Percentiles rank a stretch among this genome's conserved stretches.
Evolutionary conservation across 352 stramenopile species (phyloP).

Genomic region (Globisporangium iwayamae): DNA sequence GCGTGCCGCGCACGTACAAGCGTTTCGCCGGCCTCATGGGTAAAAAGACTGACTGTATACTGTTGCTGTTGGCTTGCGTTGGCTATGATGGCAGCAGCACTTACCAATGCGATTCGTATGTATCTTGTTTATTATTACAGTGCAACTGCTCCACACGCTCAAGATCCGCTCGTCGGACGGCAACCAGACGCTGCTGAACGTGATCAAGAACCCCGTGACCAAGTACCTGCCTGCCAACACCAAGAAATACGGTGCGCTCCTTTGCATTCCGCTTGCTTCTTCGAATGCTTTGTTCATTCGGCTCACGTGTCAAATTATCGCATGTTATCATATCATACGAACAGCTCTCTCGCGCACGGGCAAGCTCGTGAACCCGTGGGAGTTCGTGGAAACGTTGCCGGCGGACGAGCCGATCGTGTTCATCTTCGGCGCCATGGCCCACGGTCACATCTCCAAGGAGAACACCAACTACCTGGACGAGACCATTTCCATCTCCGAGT

Average conservation of each 20-base stretch:
- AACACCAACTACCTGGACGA: conserved; percentile 98
- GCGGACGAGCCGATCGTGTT: conserved; percentile 95
- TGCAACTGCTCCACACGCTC: conserved; percentile 99
- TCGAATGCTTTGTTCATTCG: background rate
- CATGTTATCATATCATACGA: background rate
- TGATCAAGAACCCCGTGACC: conserved; percentile 99
- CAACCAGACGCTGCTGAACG: conserved; percentile 96
- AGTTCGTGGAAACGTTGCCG: conserved; percentile 92
- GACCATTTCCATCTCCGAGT: conserved; percentile 97
- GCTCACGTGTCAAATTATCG: background rate
- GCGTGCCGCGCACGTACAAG: conserved; percentile 99
- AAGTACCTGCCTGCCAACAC: conserved; percentile 95
- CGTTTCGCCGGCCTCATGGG: conserved; percentile 95
- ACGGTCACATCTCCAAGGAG: conserved; percentile 95
- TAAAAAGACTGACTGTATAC: conserved; percentile 17
- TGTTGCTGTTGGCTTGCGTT: background rate
- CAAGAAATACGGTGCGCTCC: conserved; percentile 86
- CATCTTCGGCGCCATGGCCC: conserved; percentile 97
- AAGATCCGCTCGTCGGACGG: conserved; percentile 98
- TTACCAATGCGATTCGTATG: background rate
- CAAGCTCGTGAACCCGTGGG: conserved; percentile 92
- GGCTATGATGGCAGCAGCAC: background rate
- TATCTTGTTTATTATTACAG: conserved; percentile 32
- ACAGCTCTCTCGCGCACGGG: conserved; percentile 91
- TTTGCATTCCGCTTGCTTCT: background rate